phyloP scores from a whole-genome alignment of 2,329 filamentous ascomycete genomes.

The Metarhizium anisopliae region DNA sequence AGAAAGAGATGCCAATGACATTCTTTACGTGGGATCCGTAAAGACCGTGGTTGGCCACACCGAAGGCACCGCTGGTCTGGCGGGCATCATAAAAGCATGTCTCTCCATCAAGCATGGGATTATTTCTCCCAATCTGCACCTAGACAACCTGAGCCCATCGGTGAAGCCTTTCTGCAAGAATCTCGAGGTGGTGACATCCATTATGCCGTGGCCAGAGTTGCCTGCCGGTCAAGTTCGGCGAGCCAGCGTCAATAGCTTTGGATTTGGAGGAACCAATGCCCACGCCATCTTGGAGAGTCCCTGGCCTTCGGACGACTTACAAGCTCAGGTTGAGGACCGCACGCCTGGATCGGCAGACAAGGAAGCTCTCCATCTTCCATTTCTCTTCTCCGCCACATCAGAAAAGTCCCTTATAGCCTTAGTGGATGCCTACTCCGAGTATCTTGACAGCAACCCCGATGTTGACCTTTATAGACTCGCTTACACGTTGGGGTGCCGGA shows the following conservation, averaged over 20 bases:
- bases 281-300: constrained; percentile 31
- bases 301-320: not conserved
- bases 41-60: constrained; percentile 19
- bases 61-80: constrained; percentile 17
- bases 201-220: constrained; percentile 12
- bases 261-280: constrained; percentile 40
- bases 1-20: too few species aligned
- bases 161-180: constrained; percentile 15
- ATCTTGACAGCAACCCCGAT: too few species aligned
- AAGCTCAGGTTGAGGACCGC: too few species aligned
- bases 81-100: constrained; percentile 13
- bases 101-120: constrained; percentile 10
- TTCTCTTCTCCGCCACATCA: too few species aligned
- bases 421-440: too few species aligned
- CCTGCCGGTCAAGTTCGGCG: constrained; percentile 18
- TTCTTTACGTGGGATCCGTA: constrained; percentile 16
- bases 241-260: constrained; percentile 38
- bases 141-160: constrained; percentile 18
- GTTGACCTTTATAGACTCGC: too few species aligned
- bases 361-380: too few species aligned
- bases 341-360: too few species aligned
- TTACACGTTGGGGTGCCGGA: too few species aligned
- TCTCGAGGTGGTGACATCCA: constrained; percentile 9
- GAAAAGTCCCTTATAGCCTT: too few species aligned
- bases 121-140: constrained; percentile 21